Evolutionary conservation across 2,329 filamentous ascomycete genomes (phyloP).

Genomic region (Colletotrichum theobromicola): DNA sequence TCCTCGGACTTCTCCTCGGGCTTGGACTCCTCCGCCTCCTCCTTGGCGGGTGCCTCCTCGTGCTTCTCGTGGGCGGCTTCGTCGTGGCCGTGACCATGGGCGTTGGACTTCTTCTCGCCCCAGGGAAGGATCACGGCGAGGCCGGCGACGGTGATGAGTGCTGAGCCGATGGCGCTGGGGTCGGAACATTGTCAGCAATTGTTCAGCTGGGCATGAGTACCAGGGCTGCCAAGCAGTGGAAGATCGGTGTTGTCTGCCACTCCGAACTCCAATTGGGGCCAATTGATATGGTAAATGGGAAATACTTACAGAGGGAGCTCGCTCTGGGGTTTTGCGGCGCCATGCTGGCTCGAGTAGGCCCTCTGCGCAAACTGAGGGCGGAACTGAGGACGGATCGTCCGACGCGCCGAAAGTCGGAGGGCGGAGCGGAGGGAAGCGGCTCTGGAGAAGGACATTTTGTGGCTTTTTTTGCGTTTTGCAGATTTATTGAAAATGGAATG

Average conservation of each 20-base stretch:
- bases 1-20: slow-evolving; percentile 26
- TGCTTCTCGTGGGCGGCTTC: background rate
- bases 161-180: slow-evolving; percentile 6
- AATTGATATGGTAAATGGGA: background rate
- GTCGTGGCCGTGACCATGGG: slow-evolving; percentile 5
- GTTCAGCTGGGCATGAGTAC: background rate
- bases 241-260: background rate
- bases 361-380: slow-evolving; percentile 11
- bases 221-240: background rate
- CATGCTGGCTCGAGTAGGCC: slow-evolving; percentile 20
- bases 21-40: slow-evolving; percentile 30
- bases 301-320: slow-evolving; percentile 13
- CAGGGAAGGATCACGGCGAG: slow-evolving; percentile 16
- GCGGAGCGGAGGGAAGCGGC: slow-evolving; percentile 8
- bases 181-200: background rate
- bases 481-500: background rate
- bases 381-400: slow-evolving; percentile 16
- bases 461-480: background rate
- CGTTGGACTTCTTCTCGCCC: background rate
- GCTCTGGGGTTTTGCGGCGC: slow-evolving; percentile 16
- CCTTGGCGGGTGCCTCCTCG: slow-evolving; percentile 12
- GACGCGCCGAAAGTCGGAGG: slow-evolving; percentile 18
- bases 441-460: slow-evolving; percentile 17
- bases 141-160: slow-evolving; percentile 4
- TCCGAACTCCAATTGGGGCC: background rate